Conservation (phyloP, 257 asterid species). For the Solanum bukasovii region DNA sequence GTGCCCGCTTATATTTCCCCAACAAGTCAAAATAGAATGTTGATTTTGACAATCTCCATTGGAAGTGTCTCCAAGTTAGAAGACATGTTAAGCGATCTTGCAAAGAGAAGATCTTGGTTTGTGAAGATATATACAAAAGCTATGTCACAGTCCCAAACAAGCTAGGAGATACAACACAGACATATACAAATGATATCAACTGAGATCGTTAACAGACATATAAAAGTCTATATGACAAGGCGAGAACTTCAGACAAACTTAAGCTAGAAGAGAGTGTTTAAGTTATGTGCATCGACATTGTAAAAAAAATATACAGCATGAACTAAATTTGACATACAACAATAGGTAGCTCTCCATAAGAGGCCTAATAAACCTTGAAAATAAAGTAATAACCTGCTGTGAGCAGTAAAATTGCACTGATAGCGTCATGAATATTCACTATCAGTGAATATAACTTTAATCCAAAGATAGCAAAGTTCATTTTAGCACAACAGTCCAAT, state of each 20-base stretch:
- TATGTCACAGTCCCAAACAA: neutral
- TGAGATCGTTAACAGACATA: neutral
- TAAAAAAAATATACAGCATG: neutral
- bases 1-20: neutral
- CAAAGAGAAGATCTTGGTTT: neutral
- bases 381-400: neutral
- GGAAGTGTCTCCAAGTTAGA: neutral
- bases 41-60: neutral
- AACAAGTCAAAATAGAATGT: neutral
- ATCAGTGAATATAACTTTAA: neutral
- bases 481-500: constrained; percentile 64
- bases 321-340: neutral
- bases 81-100: neutral
- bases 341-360: neutral
- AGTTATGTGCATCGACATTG: neutral
- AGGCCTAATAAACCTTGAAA: neutral
- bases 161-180: neutral
- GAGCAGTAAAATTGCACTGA: neutral
- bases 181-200: neutral
- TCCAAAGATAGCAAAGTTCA: constrained; percentile 7
- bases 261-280: neutral
- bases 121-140: neutral
- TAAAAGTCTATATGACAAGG: neutral
- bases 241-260: neutral
- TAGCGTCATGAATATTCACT: neutral